Percentiles rank a stretch among this genome's conserved stretches.
phyloP scores from a whole-genome alignment of 495 filamentous ascomycete genomes.

The Daldinia grandis region DNA sequence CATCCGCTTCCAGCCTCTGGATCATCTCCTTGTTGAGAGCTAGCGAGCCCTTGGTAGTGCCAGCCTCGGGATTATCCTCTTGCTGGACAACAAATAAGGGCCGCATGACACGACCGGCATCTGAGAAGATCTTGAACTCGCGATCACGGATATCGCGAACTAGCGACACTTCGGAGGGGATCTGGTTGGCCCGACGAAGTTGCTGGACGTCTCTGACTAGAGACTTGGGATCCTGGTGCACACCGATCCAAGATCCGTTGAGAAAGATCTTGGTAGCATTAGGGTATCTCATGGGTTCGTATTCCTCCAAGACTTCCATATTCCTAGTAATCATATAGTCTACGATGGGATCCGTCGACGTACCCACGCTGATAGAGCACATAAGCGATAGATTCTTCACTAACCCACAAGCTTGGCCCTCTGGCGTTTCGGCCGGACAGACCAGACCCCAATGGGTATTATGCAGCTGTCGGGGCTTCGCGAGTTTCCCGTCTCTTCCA shows the following conservation, averaged over 20 bases:
- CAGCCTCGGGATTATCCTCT: slow-evolving; percentile 73
- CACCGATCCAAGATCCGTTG: slow-evolving; percentile 97
- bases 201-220: slow-evolving; percentile 79
- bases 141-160: slow-evolving; percentile 94
- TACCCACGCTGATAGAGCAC: slow-evolving; percentile 96
- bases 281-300: slow-evolving; percentile 85
- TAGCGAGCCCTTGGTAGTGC: slow-evolving; percentile 75
- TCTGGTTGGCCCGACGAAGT: slow-evolving; percentile 77
- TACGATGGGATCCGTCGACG: slow-evolving; percentile 85
- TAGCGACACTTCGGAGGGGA: slow-evolving; percentile 89
- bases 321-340: slow-evolving; percentile 93
- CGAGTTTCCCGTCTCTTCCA: slow-evolving; percentile 96
- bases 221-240: slow-evolving; percentile 81
- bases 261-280: slow-evolving; percentile 98
- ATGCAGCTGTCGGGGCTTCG: slow-evolving; percentile 96
- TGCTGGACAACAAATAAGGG: slow-evolving; percentile 84
- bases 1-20: slow-evolving; percentile 65
- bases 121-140: slow-evolving; percentile 98
- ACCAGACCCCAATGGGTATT: slow-evolving; percentile 99
- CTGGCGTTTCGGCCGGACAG: slow-evolving; percentile 96
- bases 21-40: slow-evolving; percentile 86
- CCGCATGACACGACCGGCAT: slow-evolving; percentile 92
- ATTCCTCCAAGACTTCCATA: slow-evolving; percentile 97
- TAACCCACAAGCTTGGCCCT: slow-evolving; percentile 97
- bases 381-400: slow-evolving; percentile 98